A percentile compares a stretch with the other conserved stretches of the same genome.
phyloP scores from a whole-genome alignment of 371 early-diverging fungal genomes.

The Apophysomyces sp. region DNA sequence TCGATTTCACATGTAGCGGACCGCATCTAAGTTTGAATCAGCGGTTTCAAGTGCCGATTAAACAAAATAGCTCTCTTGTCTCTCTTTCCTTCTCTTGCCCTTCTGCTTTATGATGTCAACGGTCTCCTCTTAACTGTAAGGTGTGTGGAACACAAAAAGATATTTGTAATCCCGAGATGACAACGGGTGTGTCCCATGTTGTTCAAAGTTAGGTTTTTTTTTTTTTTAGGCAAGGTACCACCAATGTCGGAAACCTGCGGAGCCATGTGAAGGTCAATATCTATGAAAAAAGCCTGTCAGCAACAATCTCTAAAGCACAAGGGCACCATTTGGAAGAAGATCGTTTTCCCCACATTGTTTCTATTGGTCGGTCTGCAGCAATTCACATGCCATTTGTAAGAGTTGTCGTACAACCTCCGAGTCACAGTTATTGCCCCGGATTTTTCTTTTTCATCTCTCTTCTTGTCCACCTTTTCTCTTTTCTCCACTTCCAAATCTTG shows the following conservation, averaged over 20 bases:
- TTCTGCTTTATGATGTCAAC: neutral
- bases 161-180: neutral
- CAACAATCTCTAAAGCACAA: neutral
- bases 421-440: constrained; percentile 3
- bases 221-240: neutral
- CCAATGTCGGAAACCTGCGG: constrained; percentile 1
- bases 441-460: constrained; percentile 15
- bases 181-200: too few relatives aligned
- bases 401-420: neutral
- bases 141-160: neutral
- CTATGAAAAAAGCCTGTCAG: constrained; percentile 3
- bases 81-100: neutral
- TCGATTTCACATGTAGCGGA: constrained; percentile 17
- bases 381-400: constrained; percentile 7
- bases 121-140: too few relatives aligned
- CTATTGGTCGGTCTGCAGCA: neutral
- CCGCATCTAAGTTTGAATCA: neutral
- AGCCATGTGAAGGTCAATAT: constrained; percentile 2
- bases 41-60: neutral
- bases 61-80: neutral
- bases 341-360: constrained; percentile 7
- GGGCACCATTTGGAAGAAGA: neutral
- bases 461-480: constrained; percentile 5
- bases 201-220: too few relatives aligned
- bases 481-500: neutral